Evolutionary conservation across 345 rosid species (phyloP), one percentile per base, ranked within the genome.

Genomic region (Psidium guajava): DNA sequence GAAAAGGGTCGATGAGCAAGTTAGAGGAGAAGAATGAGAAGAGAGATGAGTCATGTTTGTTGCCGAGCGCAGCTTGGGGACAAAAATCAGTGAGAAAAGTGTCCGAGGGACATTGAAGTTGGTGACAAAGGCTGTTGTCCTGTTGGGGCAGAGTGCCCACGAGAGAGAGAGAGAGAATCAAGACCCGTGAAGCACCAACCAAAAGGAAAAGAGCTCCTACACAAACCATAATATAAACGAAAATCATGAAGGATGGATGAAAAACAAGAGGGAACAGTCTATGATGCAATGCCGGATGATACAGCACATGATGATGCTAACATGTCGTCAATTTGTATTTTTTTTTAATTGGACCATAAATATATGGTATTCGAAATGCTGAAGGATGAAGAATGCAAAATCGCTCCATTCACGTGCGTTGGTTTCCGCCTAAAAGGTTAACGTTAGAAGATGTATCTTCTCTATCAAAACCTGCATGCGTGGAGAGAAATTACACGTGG

Each of bases 171-270:
- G 36, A 61, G 74, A 83, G 89, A 85, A 90, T 88, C 87, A 81
- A 85, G 54, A 82, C 95, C 95, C 92, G 93, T 91, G 93, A 90
- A 86, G 54, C 83, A 88, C 86, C 75, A 75, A 74, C 55, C 54
- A 11, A 73, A 27, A 25, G 13, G 18, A 25, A 49, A 85, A 55
- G 36, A 11, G 50, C 28, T 5, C 11, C 58, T 51, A 49, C 6
- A 42, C 10, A 81, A 56, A 5, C 25, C 47, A 74, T 14, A 84
- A 82, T 50, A 2, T 49, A 24, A 25, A 50, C 4, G 77, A 64
- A 64, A 64, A 36, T 32, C 22, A 32, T 0, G 22, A 16, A 22
- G 75, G 75, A 64, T 64, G 75, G 75, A 32, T 32, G 75, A 18
- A 32, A 11, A 36, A 12, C 13, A 18, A 69, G 77, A 69, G 47